Evolutionary conservation across 2,329 filamentous ascomycete genomes (phyloP).

Genomic region (Verticillium tricorpus): DNA sequence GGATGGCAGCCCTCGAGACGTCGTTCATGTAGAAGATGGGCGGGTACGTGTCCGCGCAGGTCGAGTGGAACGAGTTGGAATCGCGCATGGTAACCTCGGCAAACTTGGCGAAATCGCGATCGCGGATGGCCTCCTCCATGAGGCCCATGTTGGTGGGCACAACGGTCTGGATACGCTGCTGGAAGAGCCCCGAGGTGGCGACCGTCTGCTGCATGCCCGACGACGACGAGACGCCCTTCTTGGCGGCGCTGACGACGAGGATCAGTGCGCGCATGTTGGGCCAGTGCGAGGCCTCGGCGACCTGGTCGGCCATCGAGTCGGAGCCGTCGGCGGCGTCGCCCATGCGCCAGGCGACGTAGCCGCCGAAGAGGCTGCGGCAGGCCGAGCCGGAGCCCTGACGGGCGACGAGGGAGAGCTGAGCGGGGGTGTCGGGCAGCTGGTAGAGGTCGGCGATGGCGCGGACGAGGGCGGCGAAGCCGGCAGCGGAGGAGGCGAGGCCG

Average conservation of each 20-base stretch:
- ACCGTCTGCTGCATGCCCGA: constrained; percentile 98
- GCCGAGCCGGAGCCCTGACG: constrained; percentile 93
- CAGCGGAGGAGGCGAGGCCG: constrained; percentile 71
- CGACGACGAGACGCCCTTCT: constrained; percentile 92
- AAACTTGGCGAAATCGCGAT: constrained; percentile 79
- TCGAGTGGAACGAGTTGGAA: constrained; percentile 95
- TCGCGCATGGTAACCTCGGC: constrained; percentile 93
- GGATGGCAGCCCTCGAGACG: constrained; percentile 78
- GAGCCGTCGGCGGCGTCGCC: constrained; percentile 71
- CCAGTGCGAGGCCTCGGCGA: constrained; percentile 88
- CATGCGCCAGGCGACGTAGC: constrained; percentile 92
- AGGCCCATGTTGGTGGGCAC: constrained; percentile 78
- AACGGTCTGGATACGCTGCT: constrained; percentile 66
- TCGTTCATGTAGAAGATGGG: constrained; percentile 99
- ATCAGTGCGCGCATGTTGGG: constrained; percentile 90
- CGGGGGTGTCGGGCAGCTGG: constrained; percentile 72
- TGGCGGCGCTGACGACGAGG: constrained; percentile 85
- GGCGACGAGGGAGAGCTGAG: constrained; percentile 83
- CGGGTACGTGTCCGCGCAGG: constrained; percentile 89
- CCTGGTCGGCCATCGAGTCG: constrained; percentile 83
- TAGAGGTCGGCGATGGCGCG: constrained; percentile 91
- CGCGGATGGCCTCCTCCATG: constrained; percentile 78
- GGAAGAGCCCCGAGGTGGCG: constrained; percentile 82
- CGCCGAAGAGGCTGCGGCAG: constrained; percentile 88
- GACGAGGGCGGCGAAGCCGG: constrained; percentile 67